Conservation (phyloP, 2,329 filamentous ascomycete genomes). For the Epichloe elymi region DNA sequence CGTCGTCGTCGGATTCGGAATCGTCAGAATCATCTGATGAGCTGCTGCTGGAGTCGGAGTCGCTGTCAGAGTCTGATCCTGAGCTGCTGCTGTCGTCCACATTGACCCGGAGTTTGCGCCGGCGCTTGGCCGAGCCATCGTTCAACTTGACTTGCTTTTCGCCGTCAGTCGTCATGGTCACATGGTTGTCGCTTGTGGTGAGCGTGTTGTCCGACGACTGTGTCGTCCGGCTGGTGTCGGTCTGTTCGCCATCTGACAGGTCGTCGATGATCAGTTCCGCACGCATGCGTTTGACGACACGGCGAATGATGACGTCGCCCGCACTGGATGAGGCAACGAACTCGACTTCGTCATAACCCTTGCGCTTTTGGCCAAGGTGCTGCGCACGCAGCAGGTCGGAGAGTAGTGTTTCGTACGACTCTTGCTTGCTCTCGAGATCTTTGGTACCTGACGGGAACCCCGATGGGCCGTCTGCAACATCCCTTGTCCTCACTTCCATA, state of each 20-base stretch:
- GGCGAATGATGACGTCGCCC: conserved; percentile 35
- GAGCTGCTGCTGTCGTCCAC: conserved; percentile 29
- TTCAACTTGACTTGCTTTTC: conserved; percentile 30
- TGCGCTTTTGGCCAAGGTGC: conserved; percentile 28
- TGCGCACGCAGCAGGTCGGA: conserved; percentile 29
- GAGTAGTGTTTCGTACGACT: conserved; percentile 43
- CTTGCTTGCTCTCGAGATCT: conserved; percentile 34
- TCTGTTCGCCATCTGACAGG: conserved; percentile 36
- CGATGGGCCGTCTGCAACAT: conserved; percentile 35
- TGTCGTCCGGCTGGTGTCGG: conserved; percentile 18
- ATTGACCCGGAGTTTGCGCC: conserved; percentile 38
- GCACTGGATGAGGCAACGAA: conserved; percentile 37
- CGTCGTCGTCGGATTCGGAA: conserved; percentile 14
- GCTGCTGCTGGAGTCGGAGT: conserved; percentile 22
- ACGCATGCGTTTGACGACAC: conserved; percentile 49
- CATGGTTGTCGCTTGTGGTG: conserved; percentile 15
- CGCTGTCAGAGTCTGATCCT: conserved; percentile 17
- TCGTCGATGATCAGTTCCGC: conserved; percentile 44
- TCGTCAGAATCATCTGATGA: conserved; percentile 22
- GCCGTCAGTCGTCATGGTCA: conserved; percentile 13
- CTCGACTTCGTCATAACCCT: conserved; percentile 39
- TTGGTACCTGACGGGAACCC: conserved; percentile 38
- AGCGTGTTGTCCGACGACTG: conserved; percentile 17
- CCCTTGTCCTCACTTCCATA: conserved; percentile 43
- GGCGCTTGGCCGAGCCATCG: conserved; percentile 35